These are phyloP conservation scores for Porcisia hertigi DNA, from an alignment of 208 protist species.

Conservation along the genomic window DNA sequence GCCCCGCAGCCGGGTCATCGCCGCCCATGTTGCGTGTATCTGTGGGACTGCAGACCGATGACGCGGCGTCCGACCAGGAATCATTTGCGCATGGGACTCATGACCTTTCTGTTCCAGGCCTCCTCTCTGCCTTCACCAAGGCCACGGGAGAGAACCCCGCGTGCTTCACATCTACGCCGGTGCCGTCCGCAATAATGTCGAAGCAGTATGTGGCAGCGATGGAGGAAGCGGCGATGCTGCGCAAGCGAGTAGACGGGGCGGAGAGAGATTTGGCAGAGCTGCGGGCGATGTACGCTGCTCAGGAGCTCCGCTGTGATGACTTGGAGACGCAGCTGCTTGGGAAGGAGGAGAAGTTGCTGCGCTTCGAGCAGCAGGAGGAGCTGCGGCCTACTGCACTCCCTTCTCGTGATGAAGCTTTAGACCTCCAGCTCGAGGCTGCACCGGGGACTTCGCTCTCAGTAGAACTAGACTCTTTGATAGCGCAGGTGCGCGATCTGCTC, in stretches of 20 bases:
- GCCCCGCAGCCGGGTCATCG: neutral
- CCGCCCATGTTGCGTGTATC: neutral
- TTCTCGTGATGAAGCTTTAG: neutral
- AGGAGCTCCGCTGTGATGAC: constrained; percentile 41
- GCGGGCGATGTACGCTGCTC: constrained; percentile 23
- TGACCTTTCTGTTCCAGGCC: neutral
- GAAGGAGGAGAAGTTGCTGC: constrained; percentile 49
- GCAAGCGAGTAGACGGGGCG: constrained; percentile 20
- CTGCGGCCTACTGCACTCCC: neutral
- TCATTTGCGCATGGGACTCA: neutral
- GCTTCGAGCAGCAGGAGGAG: constrained; percentile 11
- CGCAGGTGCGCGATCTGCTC: constrained; percentile 12
- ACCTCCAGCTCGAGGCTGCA: neutral
- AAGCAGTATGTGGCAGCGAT: constrained; percentile 22
- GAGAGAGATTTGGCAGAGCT: constrained; percentile 21
- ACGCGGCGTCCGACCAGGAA: neutral
- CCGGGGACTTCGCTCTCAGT: neutral
- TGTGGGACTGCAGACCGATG: constrained; percentile 9
- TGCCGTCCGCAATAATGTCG: constrained; percentile 22
- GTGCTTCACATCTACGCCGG: neutral
- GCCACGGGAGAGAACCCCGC: neutral
- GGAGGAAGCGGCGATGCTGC: constrained; percentile 22
- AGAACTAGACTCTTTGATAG: constrained; percentile 5
- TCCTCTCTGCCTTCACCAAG: neutral
- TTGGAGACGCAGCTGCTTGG: constrained; percentile 56